phyloP scores from a whole-genome alignment of 2,329 filamentous ascomycete genomes.

The Cryphonectria nitschkei region DNA sequence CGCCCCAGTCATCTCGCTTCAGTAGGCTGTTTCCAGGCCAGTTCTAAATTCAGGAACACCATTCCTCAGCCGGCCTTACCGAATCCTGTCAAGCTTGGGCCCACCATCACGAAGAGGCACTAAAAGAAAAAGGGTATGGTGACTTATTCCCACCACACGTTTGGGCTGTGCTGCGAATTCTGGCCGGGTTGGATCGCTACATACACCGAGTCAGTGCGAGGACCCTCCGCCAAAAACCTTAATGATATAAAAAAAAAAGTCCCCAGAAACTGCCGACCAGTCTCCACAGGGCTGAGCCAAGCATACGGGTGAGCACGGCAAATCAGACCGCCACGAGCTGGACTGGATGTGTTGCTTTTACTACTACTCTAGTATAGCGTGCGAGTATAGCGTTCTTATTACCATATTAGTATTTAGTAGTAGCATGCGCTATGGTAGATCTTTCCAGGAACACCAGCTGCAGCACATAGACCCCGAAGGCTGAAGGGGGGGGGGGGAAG shows the following conservation, averaged over 20 bases:
- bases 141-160: background rate
- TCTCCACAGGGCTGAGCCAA: constrained; percentile 8
- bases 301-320: background rate
- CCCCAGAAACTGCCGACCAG: background rate
- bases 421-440: background rate
- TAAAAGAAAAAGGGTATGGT: background rate
- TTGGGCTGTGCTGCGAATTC: background rate
- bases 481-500: background rate
- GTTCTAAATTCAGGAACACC: background rate
- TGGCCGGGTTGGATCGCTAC: background rate
- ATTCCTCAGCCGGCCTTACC: background rate
- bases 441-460: background rate
- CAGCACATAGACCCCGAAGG: background rate
- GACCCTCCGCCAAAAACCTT: background rate
- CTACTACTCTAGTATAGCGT: background rate
- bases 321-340: background rate
- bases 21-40: background rate
- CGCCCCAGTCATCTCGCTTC: background rate
- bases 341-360: background rate
- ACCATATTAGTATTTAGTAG: background rate
- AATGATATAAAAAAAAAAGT: background rate
- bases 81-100: background rate
- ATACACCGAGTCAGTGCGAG: background rate
- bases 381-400: background rate
- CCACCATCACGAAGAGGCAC: background rate